These are phyloP conservation scores for Hypoxylon fragiforme DNA, from an alignment of 495 filamentous ascomycete species.

Conservation along the genomic window DNA sequence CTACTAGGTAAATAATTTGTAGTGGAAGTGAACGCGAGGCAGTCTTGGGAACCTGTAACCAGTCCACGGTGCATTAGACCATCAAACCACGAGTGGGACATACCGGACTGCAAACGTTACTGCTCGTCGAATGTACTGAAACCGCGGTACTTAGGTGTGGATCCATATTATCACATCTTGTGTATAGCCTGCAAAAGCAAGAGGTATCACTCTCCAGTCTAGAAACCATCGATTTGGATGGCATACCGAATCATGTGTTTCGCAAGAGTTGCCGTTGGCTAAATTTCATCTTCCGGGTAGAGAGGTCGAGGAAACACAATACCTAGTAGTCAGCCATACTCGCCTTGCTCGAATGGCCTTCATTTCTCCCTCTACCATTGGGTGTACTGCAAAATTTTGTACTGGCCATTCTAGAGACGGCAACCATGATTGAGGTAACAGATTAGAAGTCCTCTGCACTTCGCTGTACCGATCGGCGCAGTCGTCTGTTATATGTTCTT, in stretches of 20 bases:
- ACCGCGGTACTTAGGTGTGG: too few relatives aligned
- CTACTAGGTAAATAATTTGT: too few relatives aligned
- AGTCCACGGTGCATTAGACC: too few relatives aligned
- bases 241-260: slow-evolving; percentile 16
- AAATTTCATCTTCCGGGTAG: background rate
- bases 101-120: too few relatives aligned
- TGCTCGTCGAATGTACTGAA: too few relatives aligned
- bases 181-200: slow-evolving; percentile 19
- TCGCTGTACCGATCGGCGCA: slow-evolving; percentile 65
- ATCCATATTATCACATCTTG: slow-evolving; percentile 1
- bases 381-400: slow-evolving; percentile 7
- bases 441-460: slow-evolving; percentile 52
- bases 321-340: background rate
- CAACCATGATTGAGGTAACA: background rate
- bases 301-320: slow-evolving; percentile 5
- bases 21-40: too few relatives aligned
- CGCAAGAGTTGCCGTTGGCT: slow-evolving; percentile 2
- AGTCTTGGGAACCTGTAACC: too few relatives aligned
- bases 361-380: background rate
- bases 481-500: slow-evolving; percentile 78
- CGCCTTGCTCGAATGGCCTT: slow-evolving; percentile 5
- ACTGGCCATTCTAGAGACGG: background rate
- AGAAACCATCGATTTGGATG: slow-evolving; percentile 18
- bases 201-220: slow-evolving; percentile 36
- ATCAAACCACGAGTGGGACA: too few relatives aligned